Evolutionary conservation across 1,284 basidiomycete species (phyloP), one percentile per base, ranked within the genome.

Genomic region (Trichosporon sp.): DNA sequence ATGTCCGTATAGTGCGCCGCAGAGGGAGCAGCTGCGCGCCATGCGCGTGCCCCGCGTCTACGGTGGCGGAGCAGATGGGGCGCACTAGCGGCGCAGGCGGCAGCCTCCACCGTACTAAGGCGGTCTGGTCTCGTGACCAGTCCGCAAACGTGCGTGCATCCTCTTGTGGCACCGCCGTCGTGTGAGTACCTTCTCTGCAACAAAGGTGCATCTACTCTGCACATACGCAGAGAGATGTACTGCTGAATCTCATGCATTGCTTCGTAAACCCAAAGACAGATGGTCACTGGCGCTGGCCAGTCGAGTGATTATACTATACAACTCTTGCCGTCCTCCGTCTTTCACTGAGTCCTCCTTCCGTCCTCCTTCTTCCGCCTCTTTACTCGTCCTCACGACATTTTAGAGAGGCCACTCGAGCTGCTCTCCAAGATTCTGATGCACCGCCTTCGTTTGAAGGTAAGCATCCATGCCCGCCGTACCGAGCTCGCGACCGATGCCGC

Each of bases 381-480:
- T 5, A 26, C 21, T 54, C 26, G 26, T 26, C 26, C 11, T 21
- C 21, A 19, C 19, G 8, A 54, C 21, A 8, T n/a, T 11, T 66
- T 66, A 66, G 48, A 72, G 69, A 3, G 71, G 71, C 71, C 71
- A 72, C 68, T 72, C 71, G 31, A 72, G 69, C 65, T 72, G 68
- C 11, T 48, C 56, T 11, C 68, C 71, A 37, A 69, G 65, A 65
- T 72, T 69, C 59, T 72, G 71, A 46, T 72, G 68, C 19, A 71
- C 65, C 3, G 68, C 37, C 61, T 72, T 72, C n/a, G 71, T 72
- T 10, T 48, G 48, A n/a, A 72, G 66, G 51, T 95, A 92, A 75
- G 90, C 90, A 19, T 93, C 91, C 68, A 96, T 86, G 14, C 92
- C 94, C 77, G 94, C 91, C 79, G 90, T 91, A 26, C 95, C 95